These are phyloP conservation scores for Ehretia macrophylla DNA, from an alignment of 257 asterid species.

Conservation along the genomic window DNA sequence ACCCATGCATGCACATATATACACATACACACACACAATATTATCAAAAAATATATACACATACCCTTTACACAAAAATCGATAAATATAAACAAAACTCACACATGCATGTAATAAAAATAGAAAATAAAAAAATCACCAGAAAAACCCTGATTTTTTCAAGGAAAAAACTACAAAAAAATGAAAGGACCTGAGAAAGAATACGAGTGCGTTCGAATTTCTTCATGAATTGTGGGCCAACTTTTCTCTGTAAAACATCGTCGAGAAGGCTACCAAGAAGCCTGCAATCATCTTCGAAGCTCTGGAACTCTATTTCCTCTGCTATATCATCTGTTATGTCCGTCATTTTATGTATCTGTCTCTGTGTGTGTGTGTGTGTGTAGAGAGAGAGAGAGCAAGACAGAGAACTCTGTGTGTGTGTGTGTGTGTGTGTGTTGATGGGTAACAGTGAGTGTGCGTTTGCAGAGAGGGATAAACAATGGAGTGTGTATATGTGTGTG, in stretches of 20 bases:
- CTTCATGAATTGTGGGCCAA: constrained; percentile 72
- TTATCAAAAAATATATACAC: neutral
- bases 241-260: constrained; percentile 82
- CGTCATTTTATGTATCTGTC: constrained; percentile 39
- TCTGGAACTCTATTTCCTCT: constrained; percentile 83
- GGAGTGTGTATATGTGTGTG: neutral
- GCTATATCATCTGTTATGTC: constrained; percentile 92
- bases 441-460: no score
- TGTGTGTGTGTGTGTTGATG: constrained; percentile 4
- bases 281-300: constrained; percentile 88
- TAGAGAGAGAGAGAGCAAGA: constrained; percentile 1
- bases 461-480: no score
- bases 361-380: neutral
- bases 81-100: constrained; percentile 10
- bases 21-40: neutral
- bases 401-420: neutral
- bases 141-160: neutral
- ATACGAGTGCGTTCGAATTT: constrained; percentile 72
- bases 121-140: neutral
- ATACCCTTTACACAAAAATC: neutral
- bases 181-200: constrained; percentile 67
- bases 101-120: neutral
- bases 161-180: neutral
- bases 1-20: neutral
- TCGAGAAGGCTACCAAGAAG: constrained; percentile 75